These are phyloP conservation scores for Picochlorum sp. DNA, from an alignment of 139 green algal genomes.

Conservation along the genomic window DNA sequence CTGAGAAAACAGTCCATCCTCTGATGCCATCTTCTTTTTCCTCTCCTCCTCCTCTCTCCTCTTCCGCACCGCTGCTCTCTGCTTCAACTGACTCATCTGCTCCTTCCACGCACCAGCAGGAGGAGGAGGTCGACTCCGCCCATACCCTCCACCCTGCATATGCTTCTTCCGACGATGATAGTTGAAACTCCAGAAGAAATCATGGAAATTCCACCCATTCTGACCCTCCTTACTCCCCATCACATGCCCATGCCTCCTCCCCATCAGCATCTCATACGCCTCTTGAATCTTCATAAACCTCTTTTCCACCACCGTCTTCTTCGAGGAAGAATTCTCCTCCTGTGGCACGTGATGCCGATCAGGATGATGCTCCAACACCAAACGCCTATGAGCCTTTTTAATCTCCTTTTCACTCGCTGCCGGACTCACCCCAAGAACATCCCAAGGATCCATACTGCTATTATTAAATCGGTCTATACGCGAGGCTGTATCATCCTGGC, in stretches of 20 bases:
- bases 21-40: not conserved
- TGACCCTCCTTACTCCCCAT: not conserved
- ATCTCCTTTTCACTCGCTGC: conserved; percentile 19
- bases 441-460: conserved; percentile 15
- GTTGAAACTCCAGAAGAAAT: conserved; percentile 32
- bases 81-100: conserved; percentile 18
- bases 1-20: not conserved
- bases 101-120: not conserved
- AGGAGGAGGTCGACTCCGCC: not conserved
- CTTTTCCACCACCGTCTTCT: conserved; percentile 7
- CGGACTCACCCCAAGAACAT: conserved; percentile 16
- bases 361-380: conserved; percentile 28
- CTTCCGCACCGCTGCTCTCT: conserved; percentile 24
- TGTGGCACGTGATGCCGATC: conserved; percentile 7
- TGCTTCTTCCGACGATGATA: conserved; percentile 1
- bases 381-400: conserved; percentile 27
- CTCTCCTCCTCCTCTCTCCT: not conserved
- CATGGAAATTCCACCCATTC: conserved; percentile 28
- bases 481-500: not conserved
- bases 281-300: conserved; percentile 31
- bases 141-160: not conserved
- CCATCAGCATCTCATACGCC: conserved; percentile 31
- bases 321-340: not conserved
- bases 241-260: conserved; percentile 19
- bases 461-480: not conserved